Evolutionary conservation across 352 stramenopile species (phyloP), one percentile per base, ranked within the genome.

Genomic region (Stramenopiles sp.): DNA sequence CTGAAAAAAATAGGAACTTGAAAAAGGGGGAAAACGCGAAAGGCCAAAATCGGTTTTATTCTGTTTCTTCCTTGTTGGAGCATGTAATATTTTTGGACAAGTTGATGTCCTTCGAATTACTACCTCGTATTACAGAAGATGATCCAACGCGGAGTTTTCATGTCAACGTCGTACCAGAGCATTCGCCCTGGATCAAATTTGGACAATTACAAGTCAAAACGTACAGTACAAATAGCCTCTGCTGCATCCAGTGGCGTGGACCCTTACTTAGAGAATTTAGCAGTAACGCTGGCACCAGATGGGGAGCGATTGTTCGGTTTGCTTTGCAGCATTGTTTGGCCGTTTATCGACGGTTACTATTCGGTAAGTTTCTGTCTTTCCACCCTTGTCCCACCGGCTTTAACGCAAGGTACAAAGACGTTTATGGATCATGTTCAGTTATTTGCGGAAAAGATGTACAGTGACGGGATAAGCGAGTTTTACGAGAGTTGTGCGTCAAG

Each of bases 71-170:
- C 68, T 76, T 91, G 25, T 78, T 91, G 25, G 79, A 89, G 37
- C 79, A 79, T 30, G 83, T 85, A 25, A 76, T 83, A 37, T 90
- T 91, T 76, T 77, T 91, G 34, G 81, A 91, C 73, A 81, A 88
- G 32, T 86, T 91, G 82, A 79, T 91, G 33, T 81, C 80, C 43
- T 84, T 89, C 78, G 86, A 91, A 74, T 91, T 90, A 37, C 85
- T 91, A 73, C 83, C 31, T 6, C 35, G 31, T 6, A 71, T 4
- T 71, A 6, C 53, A 12, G 43, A 25, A 71, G 53, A 71, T 2
- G 53, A 71, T 6, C 53, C 33, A 71, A 6, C 33, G 12, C 2
- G 53, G n/a, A n/a, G n/a, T n/a, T n/a, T n/a, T n/a, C n/a, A n/a
- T n/a, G n/a, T n/a, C n/a, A n/a, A n/a, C n/a, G n/a, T n/a, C n/a